These are phyloP conservation scores for Fraxinus velutina DNA, from an alignment of 305 asterid species.

Conservation along the genomic window DNA sequence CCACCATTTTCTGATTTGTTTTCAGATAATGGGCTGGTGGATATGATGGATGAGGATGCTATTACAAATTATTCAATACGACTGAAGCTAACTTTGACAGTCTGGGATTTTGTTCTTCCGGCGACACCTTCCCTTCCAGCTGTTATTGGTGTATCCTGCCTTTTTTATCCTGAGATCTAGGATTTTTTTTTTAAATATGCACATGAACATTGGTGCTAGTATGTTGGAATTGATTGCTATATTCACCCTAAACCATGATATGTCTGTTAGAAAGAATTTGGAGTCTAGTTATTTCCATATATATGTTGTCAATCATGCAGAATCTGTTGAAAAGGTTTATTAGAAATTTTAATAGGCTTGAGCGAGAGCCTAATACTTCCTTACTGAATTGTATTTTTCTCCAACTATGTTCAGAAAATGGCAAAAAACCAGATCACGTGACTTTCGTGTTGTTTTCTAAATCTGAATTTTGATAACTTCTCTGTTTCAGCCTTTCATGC, in stretches of 20 bases:
- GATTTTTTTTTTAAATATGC: background rate
- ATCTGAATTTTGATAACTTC: slow-evolving; percentile 6
- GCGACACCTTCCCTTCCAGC: slow-evolving; percentile 93
- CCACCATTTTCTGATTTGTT: slow-evolving; percentile 70
- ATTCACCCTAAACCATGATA: background rate
- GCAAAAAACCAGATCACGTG: background rate
- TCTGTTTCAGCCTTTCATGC: slow-evolving; percentile 3
- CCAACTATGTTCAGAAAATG: background rate
- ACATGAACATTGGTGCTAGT: background rate
- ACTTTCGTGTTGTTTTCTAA: background rate
- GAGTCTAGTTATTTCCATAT: background rate
- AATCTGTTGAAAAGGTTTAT: background rate
- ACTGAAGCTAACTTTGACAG: slow-evolving; percentile 74
- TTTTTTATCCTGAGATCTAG: background rate
- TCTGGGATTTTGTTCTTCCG: slow-evolving; percentile 95
- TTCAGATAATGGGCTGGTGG: slow-evolving; percentile 66
- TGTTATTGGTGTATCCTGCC: slow-evolving; percentile 97
- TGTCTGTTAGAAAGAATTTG: background rate
- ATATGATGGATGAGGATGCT: slow-evolving; percentile 97
- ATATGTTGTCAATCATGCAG: background rate
- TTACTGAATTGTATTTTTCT: background rate
- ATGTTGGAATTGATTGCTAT: background rate
- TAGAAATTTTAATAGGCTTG: background rate
- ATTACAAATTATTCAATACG: slow-evolving; percentile 66
- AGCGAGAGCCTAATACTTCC: background rate